Percentiles rank a stretch among this genome's conserved stretches.
These are phyloP conservation scores for Agaricus blazei DNA, from an alignment of 768 basidiomycete species.

Conservation along the genomic window DNA sequence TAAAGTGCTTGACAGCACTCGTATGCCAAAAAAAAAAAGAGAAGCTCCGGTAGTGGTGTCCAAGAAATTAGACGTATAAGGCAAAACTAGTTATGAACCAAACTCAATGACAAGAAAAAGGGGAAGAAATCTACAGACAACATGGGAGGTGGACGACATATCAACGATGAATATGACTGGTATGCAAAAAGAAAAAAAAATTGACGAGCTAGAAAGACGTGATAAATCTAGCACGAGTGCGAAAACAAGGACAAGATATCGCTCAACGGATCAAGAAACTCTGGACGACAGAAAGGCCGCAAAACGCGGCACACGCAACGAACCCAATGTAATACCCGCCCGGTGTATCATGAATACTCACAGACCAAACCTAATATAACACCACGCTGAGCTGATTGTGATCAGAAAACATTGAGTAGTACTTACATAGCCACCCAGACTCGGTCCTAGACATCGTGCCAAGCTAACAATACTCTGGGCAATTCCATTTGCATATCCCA, in stretches of 20 bases:
- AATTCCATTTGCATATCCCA: slow-evolving; percentile 91
- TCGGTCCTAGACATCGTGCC: slow-evolving; percentile 85
- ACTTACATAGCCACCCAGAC: slow-evolving; percentile 78
- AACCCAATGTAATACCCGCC: slow-evolving; percentile 75
- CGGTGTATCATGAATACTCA: slow-evolving; percentile 62
- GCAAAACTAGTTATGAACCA: background rate
- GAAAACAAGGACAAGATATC: background rate
- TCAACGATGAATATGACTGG: background rate
- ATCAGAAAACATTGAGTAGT: background rate
- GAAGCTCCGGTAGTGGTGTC: background rate
- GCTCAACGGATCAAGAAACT: slow-evolving; percentile 69
- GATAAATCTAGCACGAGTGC: slow-evolving; percentile 1
- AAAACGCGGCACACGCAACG: slow-evolving; percentile 56
- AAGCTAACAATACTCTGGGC: slow-evolving; percentile 95
- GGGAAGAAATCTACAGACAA: background rate
- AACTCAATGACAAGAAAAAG: background rate
- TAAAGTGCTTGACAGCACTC: background rate
- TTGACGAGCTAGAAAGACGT: background rate
- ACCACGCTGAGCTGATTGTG: slow-evolving; percentile 8
- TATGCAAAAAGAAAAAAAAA: background rate
- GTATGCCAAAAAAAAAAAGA: background rate
- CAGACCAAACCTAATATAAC: slow-evolving; percentile 61
- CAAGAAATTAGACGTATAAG: background rate
- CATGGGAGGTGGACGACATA: background rate
- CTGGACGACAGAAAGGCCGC: slow-evolving; percentile 58